Evolutionary conservation across 2,329 filamentous ascomycete genomes (phyloP).

Genomic region (Amylocarpus encephaloides): DNA sequence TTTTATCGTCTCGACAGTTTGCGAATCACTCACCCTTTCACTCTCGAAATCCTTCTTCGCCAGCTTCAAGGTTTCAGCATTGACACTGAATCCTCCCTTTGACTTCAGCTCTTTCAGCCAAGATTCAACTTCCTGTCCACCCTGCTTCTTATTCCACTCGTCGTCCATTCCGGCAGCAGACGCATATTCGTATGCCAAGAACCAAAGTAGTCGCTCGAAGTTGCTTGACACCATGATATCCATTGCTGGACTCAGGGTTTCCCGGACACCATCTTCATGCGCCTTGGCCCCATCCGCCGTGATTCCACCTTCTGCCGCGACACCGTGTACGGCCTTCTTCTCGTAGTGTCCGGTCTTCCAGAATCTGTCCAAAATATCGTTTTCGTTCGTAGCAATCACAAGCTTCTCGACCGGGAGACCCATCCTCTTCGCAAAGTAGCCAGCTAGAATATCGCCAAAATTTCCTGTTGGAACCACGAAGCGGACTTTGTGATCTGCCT

Average conservation of each 20-base stretch:
- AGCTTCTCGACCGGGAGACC: constrained; percentile 83
- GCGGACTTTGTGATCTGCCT: constrained; percentile 62
- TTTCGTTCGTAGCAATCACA: constrained; percentile 91
- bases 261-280: constrained; percentile 70
- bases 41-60: constrained; percentile 75
- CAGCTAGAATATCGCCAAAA: constrained; percentile 90
- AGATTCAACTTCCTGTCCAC: constrained; percentile 65
- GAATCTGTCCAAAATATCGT: constrained; percentile 94
- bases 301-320: constrained; percentile 49
- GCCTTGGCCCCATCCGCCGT: constrained; percentile 52
- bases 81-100: constrained; percentile 76
- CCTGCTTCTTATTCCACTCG: constrained; percentile 59
- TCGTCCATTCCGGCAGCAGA: constrained; percentile 54
- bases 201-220: constrained; percentile 95
- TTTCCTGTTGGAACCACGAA: constrained; percentile 94
- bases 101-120: constrained; percentile 80
- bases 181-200: constrained; percentile 70
- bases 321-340: constrained; percentile 63
- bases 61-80: constrained; percentile 61
- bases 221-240: constrained; percentile 95
- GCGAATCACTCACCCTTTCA: constrained; percentile 60
- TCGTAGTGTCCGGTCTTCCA: constrained; percentile 87
- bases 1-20: constrained; percentile 64
- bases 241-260: constrained; percentile 93
- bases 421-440: constrained; percentile 89